phyloP scores from a whole-genome alignment of 2,329 filamentous ascomycete species.

The Trichoderma pleuroti region DNA sequence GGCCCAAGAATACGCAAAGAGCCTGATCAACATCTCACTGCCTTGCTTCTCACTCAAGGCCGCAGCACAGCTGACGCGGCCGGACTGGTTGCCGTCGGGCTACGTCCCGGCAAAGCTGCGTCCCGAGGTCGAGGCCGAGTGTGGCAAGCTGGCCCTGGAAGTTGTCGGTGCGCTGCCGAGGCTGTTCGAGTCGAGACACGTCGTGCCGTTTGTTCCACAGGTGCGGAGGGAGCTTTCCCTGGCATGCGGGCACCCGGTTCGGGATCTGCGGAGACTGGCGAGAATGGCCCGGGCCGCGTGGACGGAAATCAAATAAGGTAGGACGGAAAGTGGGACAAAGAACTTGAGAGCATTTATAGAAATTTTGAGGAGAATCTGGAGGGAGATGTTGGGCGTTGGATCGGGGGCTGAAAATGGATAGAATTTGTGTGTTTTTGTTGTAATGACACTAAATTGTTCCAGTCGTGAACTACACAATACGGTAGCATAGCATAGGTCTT shows the following conservation, averaged over 20 bases:
- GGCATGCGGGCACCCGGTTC: constrained; percentile 52
- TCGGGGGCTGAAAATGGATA: background rate
- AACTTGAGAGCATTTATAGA: background rate
- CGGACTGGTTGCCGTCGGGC: constrained; percentile 32
- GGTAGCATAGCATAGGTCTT: background rate
- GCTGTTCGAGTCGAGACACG: constrained; percentile 45
- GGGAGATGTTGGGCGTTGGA: background rate
- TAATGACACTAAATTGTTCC: background rate
- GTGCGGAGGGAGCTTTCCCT: constrained; percentile 46
- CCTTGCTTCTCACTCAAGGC: constrained; percentile 36
- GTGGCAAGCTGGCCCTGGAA: constrained; percentile 46
- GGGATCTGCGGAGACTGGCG: constrained; percentile 51
- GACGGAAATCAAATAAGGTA: constrained; percentile 36
- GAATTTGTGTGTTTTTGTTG: background rate
- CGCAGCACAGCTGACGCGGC: constrained; percentile 24
- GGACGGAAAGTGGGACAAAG: background rate
- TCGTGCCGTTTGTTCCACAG: constrained; percentile 43
- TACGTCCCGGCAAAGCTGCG: constrained; percentile 22
- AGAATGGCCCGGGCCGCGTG: constrained; percentile 48
- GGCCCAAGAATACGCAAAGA: constrained; percentile 47
- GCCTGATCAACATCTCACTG: constrained; percentile 45
- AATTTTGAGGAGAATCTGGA: background rate
- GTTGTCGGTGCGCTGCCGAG: constrained; percentile 47
- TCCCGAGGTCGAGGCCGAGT: constrained; percentile 31
- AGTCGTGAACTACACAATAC: background rate